Conservation (phyloP, 2,329 filamentous ascomycete genomes). For the Epichloe glyceriae region DNA sequence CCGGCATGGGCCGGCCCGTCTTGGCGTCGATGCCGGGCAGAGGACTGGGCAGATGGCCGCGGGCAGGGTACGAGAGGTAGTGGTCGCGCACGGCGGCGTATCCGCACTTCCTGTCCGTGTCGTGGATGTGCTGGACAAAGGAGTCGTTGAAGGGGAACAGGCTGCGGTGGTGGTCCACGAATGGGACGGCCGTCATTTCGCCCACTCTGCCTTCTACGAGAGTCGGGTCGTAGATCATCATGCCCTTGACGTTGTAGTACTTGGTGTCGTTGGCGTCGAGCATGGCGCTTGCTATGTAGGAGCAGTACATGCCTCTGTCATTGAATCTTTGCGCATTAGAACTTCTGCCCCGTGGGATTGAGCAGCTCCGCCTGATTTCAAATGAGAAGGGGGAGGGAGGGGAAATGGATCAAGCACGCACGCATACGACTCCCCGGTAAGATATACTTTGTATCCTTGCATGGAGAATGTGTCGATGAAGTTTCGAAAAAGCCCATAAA, state of each 20-base stretch:
- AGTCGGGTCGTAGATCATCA: conserved; percentile 58
- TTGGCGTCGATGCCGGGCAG: conserved; percentile 14
- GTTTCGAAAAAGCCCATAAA: conserved; percentile 71
- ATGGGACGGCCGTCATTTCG: conserved; percentile 38
- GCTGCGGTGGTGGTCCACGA: conserved; percentile 49
- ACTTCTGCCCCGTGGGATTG: too few relatives aligned
- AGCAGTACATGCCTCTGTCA: conserved; percentile 41
- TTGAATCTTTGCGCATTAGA: background rate
- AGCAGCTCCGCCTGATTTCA: too few relatives aligned
- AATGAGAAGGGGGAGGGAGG: too few relatives aligned
- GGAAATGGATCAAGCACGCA: background rate
- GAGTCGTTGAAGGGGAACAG: conserved; percentile 35
- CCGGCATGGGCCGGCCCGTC: conserved; percentile 18
- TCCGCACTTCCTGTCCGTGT: conserved; percentile 35
- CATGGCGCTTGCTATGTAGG: conserved; percentile 59
- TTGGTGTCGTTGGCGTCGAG: conserved; percentile 47
- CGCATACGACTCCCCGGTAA: conserved; percentile 57
- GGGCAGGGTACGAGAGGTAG: conserved; percentile 53
- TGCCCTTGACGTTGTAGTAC: conserved; percentile 53
- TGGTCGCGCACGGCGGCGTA: conserved; percentile 43
- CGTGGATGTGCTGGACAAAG: conserved; percentile 18
- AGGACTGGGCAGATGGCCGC: conserved; percentile 22
- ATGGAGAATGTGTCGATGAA: conserved; percentile 58
- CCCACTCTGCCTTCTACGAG: conserved; percentile 35
- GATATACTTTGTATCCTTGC: conserved; percentile 55